A percentile compares a stretch with the other conserved stretches of the same genome.
Conservation (phyloP, 2,329 filamentous ascomycete genomes). For the Colletotrichum viniferum region DNA sequence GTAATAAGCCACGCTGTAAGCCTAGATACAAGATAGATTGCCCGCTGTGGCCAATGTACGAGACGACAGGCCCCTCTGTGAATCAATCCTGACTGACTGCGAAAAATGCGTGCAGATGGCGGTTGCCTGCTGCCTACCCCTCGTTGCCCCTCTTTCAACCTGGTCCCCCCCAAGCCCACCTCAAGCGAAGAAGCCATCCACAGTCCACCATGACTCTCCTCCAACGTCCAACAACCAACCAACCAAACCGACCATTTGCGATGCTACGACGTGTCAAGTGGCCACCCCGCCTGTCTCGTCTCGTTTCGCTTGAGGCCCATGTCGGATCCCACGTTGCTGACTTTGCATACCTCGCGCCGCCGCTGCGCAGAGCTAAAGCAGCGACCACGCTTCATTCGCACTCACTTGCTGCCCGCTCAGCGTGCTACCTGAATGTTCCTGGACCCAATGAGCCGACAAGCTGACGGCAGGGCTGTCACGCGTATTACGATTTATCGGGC, state of each 20-base stretch:
- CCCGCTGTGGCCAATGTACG: neutral
- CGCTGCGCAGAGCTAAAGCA: neutral
- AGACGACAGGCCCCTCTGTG: neutral
- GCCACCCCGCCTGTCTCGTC: neutral
- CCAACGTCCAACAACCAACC: neutral
- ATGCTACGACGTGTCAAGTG: neutral
- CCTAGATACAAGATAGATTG: neutral
- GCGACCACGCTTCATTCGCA: neutral
- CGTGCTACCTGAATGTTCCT: neutral
- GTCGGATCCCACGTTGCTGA: neutral
- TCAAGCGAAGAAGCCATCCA: neutral
- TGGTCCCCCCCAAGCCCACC: neutral
- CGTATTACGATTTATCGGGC: neutral
- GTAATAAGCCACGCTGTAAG: neutral
- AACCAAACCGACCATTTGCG: neutral
- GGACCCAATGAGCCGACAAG: neutral
- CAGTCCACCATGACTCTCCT: neutral
- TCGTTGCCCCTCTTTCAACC: neutral
- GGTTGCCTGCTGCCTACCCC: neutral
- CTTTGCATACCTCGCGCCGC: neutral
- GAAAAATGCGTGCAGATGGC: neutral
- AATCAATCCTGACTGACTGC: neutral
- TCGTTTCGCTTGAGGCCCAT: neutral
- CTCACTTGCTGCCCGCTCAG: neutral
- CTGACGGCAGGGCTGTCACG: conserved; percentile 1